A percentile compares a stretch with the other conserved stretches of the same genome.
Conservation (phyloP, 139 green algal genomes). For the Micractinium conductrix region DNA sequence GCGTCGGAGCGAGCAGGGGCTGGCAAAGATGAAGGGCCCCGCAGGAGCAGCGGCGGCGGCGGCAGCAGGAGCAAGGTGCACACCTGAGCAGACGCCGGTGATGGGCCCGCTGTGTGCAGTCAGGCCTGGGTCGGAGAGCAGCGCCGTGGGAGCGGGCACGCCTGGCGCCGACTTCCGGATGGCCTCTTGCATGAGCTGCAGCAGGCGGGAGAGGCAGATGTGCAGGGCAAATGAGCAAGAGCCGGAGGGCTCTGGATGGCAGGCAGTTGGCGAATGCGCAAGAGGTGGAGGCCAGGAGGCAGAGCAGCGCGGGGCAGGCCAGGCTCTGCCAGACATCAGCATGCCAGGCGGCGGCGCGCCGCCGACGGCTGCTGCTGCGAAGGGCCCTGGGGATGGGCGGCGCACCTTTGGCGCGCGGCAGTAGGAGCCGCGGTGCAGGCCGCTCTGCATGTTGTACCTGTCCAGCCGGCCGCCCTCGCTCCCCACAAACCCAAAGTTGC, state of each 20-base stretch:
- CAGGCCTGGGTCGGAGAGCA: slow-evolving; percentile 4
- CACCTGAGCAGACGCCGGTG: slow-evolving; percentile 54
- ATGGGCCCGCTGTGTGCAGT: slow-evolving; percentile 79
- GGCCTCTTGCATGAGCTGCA: slow-evolving; percentile 2
- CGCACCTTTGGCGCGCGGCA: slow-evolving; percentile 6
- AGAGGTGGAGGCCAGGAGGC: no score
- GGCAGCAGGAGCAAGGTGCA: no score
- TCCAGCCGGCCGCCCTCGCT: slow-evolving; percentile 79
- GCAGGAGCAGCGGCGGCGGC: no score
- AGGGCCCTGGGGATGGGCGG: no score
- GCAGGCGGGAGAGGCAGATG: background rate
- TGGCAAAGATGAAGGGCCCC: no score
- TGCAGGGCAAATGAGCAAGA: no score
- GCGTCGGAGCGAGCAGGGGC: background rate
- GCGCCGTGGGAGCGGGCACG: background rate
- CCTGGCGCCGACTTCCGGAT: background rate
- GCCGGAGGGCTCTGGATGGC: no score
- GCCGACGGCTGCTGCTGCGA: no score
- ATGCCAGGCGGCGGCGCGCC: no score
- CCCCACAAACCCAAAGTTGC: slow-evolving; percentile 97
- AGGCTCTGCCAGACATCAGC: no score
- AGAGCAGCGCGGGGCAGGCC: no score
- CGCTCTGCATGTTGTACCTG: slow-evolving; percentile 97
- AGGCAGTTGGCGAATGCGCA: no score
- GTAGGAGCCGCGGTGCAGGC: slow-evolving; percentile 81